phyloP scores from a whole-genome alignment of 768 basidiomycete species.

The Boletus vermiculosoides region DNA sequence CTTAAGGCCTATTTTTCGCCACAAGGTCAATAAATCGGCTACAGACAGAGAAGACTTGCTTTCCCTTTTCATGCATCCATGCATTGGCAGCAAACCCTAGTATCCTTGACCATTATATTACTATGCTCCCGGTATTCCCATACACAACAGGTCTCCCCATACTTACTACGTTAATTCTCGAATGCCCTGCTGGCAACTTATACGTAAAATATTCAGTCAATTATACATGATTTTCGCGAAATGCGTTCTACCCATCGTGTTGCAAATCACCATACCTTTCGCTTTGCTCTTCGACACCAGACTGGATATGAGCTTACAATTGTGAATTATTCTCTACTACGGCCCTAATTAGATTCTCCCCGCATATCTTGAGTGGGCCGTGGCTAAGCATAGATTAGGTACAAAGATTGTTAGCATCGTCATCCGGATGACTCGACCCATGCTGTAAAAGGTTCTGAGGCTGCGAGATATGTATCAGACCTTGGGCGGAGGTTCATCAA shows the following conservation, averaged over 20 bases:
- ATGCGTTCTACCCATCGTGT: background rate
- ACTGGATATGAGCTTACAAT: background rate
- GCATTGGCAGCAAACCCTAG: background rate
- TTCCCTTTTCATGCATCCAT: background rate
- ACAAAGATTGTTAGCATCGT: background rate
- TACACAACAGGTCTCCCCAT: background rate
- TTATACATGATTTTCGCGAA: conserved; percentile 18
- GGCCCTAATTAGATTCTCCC: background rate
- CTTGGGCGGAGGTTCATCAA: background rate
- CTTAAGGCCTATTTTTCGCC: conserved; percentile 32
- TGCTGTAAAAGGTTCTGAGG: background rate
- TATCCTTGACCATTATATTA: background rate
- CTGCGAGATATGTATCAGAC: background rate
- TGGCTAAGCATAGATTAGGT: background rate
- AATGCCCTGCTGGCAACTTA: background rate
- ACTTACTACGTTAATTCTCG: conserved; percentile 4
- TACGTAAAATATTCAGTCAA: conserved; percentile 25
- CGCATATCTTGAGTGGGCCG: no score
- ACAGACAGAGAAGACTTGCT: background rate
- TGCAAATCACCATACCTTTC: background rate
- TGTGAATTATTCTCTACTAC: background rate
- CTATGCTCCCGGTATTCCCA: background rate
- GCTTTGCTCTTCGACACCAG: background rate
- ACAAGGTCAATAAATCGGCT: conserved; percentile 14
- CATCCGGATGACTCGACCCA: background rate